These are phyloP conservation scores for Cinchona pubescens DNA, from an alignment of 257 asterid species.

Conservation along the genomic window DNA sequence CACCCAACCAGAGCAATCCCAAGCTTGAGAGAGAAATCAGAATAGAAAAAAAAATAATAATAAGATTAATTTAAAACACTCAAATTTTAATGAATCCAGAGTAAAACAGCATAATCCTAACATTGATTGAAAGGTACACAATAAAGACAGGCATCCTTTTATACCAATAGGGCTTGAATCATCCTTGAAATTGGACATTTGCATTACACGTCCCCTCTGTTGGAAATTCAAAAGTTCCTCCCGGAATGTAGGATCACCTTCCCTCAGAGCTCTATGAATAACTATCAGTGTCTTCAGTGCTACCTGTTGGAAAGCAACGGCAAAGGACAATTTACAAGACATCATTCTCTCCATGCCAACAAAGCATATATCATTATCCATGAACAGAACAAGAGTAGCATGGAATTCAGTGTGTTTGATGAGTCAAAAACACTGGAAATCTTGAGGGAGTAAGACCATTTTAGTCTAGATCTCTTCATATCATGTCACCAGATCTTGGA, in stretches of 20 bases:
- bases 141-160: constrained; percentile 11
- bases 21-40: constrained; percentile 50
- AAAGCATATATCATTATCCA: background rate
- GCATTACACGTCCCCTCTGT: constrained; percentile 79
- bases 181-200: constrained; percentile 87
- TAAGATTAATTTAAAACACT: background rate
- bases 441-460: background rate
- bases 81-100: background rate
- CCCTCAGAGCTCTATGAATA: constrained; percentile 79
- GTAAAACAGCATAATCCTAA: background rate
- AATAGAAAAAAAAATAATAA: background rate
- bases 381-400: background rate
- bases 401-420: no score
- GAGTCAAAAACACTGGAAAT: background rate
- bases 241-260: constrained; percentile 87
- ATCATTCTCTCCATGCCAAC: background rate
- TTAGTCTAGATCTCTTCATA: background rate
- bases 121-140: constrained; percentile 1
- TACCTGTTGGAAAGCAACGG: constrained; percentile 44
- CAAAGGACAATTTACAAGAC: background rate
- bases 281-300: constrained; percentile 83
- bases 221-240: constrained; percentile 83
- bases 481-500: background rate
- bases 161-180: constrained; percentile 86
- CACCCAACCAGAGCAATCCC: constrained; percentile 99